Conservation (phyloP, 805 yeast species). For the Zygotorulaspora florentina region DNA sequence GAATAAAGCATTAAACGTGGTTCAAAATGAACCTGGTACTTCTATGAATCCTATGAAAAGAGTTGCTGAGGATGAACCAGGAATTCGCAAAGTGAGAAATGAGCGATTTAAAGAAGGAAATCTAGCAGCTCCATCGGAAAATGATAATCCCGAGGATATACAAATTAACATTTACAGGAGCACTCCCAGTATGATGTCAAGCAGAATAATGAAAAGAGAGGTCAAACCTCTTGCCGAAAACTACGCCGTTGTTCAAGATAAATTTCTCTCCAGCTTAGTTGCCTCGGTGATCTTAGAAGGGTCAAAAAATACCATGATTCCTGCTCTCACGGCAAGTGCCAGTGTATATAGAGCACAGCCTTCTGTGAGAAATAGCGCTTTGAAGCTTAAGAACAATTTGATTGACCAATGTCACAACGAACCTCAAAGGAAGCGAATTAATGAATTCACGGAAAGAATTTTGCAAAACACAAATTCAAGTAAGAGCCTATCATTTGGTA, state of each 20-base stretch:
- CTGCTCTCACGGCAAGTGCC: constrained; percentile 28
- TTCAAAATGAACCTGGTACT: not conserved
- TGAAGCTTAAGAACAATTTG: constrained; percentile 25
- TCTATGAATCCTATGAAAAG: constrained; percentile 1
- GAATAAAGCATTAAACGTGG: constrained; percentile 18
- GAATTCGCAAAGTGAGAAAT: not conserved
- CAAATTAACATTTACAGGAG: constrained; percentile 26
- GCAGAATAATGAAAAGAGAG: constrained; percentile 31
- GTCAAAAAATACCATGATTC: constrained; percentile 29
- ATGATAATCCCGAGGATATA: constrained; percentile 13
- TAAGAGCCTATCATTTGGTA: constrained; percentile 21
- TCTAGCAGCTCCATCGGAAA: not conserved
- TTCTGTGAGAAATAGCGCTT: constrained; percentile 21
- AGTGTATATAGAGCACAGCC: constrained; percentile 28
- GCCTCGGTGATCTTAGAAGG: constrained; percentile 30
- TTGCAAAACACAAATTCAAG: constrained; percentile 25
- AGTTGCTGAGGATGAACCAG: not conserved
- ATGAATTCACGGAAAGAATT: constrained; percentile 28
- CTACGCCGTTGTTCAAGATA: constrained; percentile 30
- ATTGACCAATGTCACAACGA: constrained; percentile 24
- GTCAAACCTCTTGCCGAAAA: constrained; percentile 34
- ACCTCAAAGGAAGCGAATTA: constrained; percentile 22
- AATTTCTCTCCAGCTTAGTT: constrained; percentile 26
- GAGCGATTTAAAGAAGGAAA: not conserved
- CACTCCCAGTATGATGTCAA: constrained; percentile 30